Evolutionary conservation across 2,329 filamentous ascomycete genomes (phyloP), one percentile per base, ranked within the genome.

Genomic region (Aureobasidium sp.): DNA sequence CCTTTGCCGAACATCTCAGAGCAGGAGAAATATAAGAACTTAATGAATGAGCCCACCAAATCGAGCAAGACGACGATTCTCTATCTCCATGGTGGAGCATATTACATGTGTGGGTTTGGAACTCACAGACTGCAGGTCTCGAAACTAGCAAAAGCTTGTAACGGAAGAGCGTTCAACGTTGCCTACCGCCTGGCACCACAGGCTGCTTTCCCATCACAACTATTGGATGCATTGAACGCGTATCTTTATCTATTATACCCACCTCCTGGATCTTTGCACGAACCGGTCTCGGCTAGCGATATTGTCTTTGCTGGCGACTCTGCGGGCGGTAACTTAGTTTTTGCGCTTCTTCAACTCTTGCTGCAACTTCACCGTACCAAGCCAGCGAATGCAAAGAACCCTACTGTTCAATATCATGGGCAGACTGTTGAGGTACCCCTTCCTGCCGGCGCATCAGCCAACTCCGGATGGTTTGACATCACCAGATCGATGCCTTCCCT

Each of bases 11-110:
- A 74, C 1, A 77, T 88, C 34, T 79, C 82, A 2, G 87, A 92
- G 70, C 74, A 77, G 61, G 81, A 86, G 61, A 87, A 86, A 70
- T 93, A 88, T 69, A 75, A 74, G 52, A 79, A 81, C 61, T 75
- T 93, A 75, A 87, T 89, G 82, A 80, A 80, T 63, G 89, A 92
- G 70, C 82, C 82, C 0, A 66, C 64, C 12, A 63, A 69, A 63
- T 82, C 73, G n/a, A 81, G 77, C 55, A 81, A 83, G 3, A 80
- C 82, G 0, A 91, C 87, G 0, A 73, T 91, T 0, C 76, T 92
- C 24, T 92, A 90, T 72, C 82, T 92, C 68, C 88, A 92, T 72
- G 88, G 89, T 65, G 90, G 89, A 59, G 89, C 86, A 4, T 89
- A 88, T 75, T 91, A 79, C 66, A 80, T 91, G 32, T 81, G 87